phyloP scores from a whole-genome alignment of 2,329 filamentous ascomycete species.

The Exophiala bonariae region DNA sequence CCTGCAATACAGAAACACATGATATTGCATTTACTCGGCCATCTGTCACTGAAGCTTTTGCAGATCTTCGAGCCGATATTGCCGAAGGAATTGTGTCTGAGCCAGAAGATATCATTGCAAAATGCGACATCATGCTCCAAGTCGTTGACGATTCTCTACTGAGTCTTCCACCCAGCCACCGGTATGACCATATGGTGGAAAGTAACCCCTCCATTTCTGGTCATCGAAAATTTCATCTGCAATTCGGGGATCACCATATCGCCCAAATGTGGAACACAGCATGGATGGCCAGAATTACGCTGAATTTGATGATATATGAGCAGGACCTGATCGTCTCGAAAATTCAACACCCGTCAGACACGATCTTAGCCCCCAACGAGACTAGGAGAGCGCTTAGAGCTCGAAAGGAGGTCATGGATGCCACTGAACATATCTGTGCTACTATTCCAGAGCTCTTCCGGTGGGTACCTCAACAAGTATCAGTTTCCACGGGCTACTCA shows the following conservation, averaged over 20 bases:
- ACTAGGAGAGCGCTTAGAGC: not conserved
- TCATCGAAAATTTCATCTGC: conserved; percentile 15
- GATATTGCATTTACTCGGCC: not conserved
- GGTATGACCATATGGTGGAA: conserved; percentile 10
- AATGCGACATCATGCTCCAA: not conserved
- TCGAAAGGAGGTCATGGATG: not conserved
- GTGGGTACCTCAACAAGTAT: not conserved
- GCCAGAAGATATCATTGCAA: conserved; percentile 1
- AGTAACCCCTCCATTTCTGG: not conserved
- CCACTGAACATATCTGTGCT: conserved; percentile 2
- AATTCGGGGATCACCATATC: conserved; percentile 16
- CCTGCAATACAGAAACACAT: not conserved
- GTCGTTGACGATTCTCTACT: not conserved
- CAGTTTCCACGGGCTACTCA: conserved; percentile 1
- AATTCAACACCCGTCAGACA: not conserved
- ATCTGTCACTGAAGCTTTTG: conserved; percentile 1
- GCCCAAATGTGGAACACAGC: conserved; percentile 26
- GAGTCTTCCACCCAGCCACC: conserved; percentile 5
- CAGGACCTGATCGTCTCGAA: not conserved
- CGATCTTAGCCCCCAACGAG: not conserved
- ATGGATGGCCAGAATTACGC: conserved; percentile 24
- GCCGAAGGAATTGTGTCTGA: not conserved
- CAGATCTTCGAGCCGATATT: conserved; percentile 1
- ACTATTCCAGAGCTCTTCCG: not conserved
- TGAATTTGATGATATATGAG: conserved; percentile 7